Conservation (phyloP, 1,139 yeast species). For the Kurtzmaniella natalensis region DNA sequence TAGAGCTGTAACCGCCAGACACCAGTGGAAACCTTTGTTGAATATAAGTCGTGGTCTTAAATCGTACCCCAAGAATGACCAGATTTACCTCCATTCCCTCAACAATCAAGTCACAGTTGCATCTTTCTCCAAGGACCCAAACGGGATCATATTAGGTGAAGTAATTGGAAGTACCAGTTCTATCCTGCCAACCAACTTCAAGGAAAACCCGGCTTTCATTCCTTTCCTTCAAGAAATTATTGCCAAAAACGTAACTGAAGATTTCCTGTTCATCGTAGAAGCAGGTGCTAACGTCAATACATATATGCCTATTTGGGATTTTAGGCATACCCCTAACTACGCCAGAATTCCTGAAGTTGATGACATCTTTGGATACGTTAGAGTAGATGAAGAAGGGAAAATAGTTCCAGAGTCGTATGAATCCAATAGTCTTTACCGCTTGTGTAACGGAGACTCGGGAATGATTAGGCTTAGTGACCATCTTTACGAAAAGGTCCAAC, state of each 20-base stretch:
- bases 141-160: slow-evolving; percentile 27
- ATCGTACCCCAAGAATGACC: slow-evolving; percentile 21
- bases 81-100: slow-evolving; percentile 21
- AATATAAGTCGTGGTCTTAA: no score
- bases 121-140: slow-evolving; percentile 33
- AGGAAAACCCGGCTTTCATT: slow-evolving; percentile 25
- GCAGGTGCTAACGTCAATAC: slow-evolving; percentile 58
- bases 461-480: slow-evolving; percentile 54
- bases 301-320: slow-evolving; percentile 70
- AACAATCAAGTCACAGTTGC: slow-evolving; percentile 6
- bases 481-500: slow-evolving; percentile 41
- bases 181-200: slow-evolving; percentile 23
- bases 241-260: slow-evolving; percentile 30
- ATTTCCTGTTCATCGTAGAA: slow-evolving; percentile 57
- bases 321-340: slow-evolving; percentile 60
- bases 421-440: slow-evolving; percentile 54
- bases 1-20: no score
- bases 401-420: slow-evolving; percentile 57
- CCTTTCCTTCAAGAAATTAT: slow-evolving; percentile 24
- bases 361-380: slow-evolving; percentile 68
- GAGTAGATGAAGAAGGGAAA: slow-evolving; percentile 51
- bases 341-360: slow-evolving; percentile 73
- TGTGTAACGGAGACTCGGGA: slow-evolving; percentile 53
- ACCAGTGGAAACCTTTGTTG: no score
- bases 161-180: slow-evolving; percentile 10